phyloP scores from a whole-genome alignment of 441 rosid genomes.

The Syzygium malaccense region DNA sequence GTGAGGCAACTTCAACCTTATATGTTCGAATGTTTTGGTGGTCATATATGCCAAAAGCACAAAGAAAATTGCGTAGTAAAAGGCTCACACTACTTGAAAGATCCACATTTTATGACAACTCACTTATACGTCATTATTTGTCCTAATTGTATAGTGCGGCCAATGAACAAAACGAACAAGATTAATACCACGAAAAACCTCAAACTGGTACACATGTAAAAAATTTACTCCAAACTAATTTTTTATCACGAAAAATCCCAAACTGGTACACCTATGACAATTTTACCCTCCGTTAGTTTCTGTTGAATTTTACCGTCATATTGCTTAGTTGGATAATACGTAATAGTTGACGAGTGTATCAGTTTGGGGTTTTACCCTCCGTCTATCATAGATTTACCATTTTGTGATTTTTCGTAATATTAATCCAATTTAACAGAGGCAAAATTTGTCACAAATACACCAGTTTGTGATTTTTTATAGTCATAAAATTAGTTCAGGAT shows the following conservation, averaged over 20 bases:
- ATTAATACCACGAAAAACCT: too few relatives aligned
- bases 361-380: too few relatives aligned
- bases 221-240: too few relatives aligned
- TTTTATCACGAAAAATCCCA: too few relatives aligned
- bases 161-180: not conserved
- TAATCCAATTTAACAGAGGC: rapidly evolving
- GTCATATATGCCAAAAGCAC: not conserved
- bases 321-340: too few relatives aligned
- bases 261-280: too few relatives aligned
- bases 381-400: too few relatives aligned
- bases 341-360: rapidly evolving
- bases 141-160: not conserved
- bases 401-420: too few relatives aligned
- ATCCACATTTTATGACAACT: not conserved
- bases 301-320: rapidly evolving
- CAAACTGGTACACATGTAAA: too few relatives aligned
- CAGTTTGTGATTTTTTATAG: not conserved
- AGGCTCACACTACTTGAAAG: not conserved
- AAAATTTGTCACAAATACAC: too few relatives aligned
- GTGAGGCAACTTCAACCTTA: not conserved
- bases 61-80: not conserved
- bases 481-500: not conserved
- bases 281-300: rapidly evolving
- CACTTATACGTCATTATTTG: not conserved
- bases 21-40: not conserved